Conservation (phyloP, 306 rosid species). For the Castanopsis chinensis region DNA sequence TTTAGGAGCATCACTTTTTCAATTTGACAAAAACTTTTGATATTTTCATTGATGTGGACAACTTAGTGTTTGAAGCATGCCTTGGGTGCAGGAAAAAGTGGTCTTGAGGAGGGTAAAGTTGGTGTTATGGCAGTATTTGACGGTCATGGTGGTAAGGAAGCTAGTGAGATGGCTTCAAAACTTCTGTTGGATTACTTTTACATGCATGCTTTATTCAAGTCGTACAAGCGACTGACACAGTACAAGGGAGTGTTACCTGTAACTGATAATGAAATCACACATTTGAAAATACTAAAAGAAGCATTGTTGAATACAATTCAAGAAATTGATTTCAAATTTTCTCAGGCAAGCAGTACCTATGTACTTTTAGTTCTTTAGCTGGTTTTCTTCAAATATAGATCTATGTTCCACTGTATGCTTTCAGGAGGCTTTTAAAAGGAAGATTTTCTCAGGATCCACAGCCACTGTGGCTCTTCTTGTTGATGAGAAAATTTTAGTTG, state of each 20-base stretch:
- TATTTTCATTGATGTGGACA: not conserved
- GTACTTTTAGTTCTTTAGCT: not conserved
- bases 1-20: not conserved
- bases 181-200: conserved; percentile 2
- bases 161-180: conserved; percentile 10
- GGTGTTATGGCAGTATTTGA: conserved; percentile 11
- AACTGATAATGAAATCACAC: not conserved
- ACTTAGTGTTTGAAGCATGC: not conserved
- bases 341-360: not conserved
- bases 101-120: not conserved
- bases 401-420: not conserved
- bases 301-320: not conserved
- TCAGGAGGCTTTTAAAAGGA: conserved; percentile 8
- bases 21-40: not conserved
- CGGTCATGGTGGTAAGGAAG: conserved; percentile 12
- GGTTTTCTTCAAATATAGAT: not conserved
- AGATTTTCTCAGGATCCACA: conserved; percentile 1
- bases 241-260: not conserved
- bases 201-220: not conserved
- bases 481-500: not conserved
- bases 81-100: not conserved
- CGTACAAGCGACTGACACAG: not conserved
- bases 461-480: conserved; percentile 6
- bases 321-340: not conserved
- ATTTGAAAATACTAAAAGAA: not conserved